phyloP scores from a whole-genome alignment of 1,139 yeast genomes.

The Arxiozyma telluris region DNA sequence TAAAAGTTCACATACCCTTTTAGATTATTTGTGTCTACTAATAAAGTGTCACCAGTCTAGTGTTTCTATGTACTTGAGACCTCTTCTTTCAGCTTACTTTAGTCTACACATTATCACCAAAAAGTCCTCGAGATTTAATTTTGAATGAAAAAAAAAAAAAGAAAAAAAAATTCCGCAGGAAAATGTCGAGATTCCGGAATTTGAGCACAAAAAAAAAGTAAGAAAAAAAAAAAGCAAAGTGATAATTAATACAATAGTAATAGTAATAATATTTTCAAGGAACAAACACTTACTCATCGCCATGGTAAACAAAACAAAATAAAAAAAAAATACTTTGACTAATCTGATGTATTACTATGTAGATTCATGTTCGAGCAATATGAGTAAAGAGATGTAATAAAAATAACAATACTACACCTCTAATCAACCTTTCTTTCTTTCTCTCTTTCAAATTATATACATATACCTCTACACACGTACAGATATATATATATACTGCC shows the following conservation, averaged over 20 bases:
- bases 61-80: neutral
- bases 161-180: slow-evolving; percentile 1
- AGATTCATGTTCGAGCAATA: neutral
- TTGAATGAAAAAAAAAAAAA: neutral
- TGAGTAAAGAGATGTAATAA: neutral
- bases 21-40: too few species aligned
- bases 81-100: too few species aligned
- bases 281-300: too few species aligned
- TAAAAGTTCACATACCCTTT: too few species aligned
- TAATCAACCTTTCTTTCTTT: too few species aligned
- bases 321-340: too few species aligned
- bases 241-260: too few species aligned
- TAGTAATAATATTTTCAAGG: too few species aligned
- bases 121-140: neutral
- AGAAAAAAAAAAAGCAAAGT: neutral
- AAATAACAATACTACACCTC: neutral
- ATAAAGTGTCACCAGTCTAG: neutral
- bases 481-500: too few species aligned
- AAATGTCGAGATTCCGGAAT: neutral
- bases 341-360: neutral
- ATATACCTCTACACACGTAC: neutral
- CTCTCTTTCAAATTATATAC: too few species aligned
- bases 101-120: neutral
- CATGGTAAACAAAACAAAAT: too few species aligned
- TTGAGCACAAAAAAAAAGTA: too few species aligned